phyloP scores from a whole-genome alignment of 306 rosid species.

The Vigna angularis region DNA sequence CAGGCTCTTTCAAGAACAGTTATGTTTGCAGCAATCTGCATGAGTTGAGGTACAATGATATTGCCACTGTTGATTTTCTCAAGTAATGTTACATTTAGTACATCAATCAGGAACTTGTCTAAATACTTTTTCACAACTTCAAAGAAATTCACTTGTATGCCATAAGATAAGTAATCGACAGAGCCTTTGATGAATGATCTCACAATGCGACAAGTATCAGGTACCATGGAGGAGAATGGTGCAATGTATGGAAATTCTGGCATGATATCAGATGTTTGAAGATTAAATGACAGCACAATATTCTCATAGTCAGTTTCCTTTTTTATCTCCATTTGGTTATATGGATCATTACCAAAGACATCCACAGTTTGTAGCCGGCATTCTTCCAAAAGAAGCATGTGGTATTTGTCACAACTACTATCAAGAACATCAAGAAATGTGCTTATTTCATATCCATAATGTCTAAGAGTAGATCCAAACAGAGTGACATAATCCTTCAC shows the following conservation, averaged over 20 bases:
- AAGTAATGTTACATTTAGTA: constrained; percentile 73
- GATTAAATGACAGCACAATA: constrained; percentile 69
- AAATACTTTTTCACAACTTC: constrained; percentile 74
- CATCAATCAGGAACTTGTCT: constrained; percentile 77
- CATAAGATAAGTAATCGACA: constrained; percentile 82
- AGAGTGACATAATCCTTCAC: constrained; percentile 96
- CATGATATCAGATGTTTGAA: constrained; percentile 77
- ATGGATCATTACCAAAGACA: constrained; percentile 70
- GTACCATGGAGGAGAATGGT: constrained; percentile 90
- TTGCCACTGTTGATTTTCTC: constrained; percentile 63
- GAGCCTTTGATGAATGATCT: constrained; percentile 92
- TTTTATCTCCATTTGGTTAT: constrained; percentile 76
- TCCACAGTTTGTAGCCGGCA: constrained; percentile 67
- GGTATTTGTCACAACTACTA: constrained; percentile 71
- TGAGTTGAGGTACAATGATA: constrained; percentile 77
- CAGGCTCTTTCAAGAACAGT: constrained; percentile 90
- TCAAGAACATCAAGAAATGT: constrained; percentile 79
- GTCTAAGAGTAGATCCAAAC: constrained; percentile 76
- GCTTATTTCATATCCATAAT: constrained; percentile 76
- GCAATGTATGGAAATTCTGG: constrained; percentile 91
- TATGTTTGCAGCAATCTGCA: constrained; percentile 94
- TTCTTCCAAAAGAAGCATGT: constrained; percentile 81
- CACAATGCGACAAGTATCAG: constrained; percentile 82
- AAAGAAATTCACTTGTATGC: constrained; percentile 52
- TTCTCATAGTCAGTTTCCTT: constrained; percentile 82